Base-by-base conservation (phyloP, 2,329 filamentous ascomycete genomes). In the Bisporella sp. region DNA sequence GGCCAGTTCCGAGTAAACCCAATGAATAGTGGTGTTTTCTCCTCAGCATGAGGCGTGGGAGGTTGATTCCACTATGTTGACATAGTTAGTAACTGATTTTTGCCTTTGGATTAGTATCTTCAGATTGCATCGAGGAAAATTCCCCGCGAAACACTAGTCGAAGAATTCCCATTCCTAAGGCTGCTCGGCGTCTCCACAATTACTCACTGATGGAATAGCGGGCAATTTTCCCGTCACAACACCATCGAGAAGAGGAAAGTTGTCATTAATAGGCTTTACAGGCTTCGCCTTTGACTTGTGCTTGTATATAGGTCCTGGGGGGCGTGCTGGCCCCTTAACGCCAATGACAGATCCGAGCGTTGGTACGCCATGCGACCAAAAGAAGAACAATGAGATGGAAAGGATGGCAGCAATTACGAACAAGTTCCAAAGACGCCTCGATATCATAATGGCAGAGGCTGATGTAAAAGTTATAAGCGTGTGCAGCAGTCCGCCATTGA, bases 1-100 rank as follows among this genome's bases (percentile, higher is more conserved):
- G 73, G 71, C 72, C 73, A 79, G 49, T 74, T 73, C 33, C 77
- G 69, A 0, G 78, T 79, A 65, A 82, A 82, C n/a, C 77, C 75
- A 53, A 82, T 78, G 45, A 81, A 68, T 6, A 82, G 69, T 2
- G 78, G 77, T 4, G 78, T 74, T 5, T 67, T 63, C 47, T 66
- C 66, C 58, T 70, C 67, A 4, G 69, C 60, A 49, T 72, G 65
- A 39, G 64, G 55, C 12, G 63, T 60, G 0, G 73, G 69, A 7
- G 73, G 69, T 7, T 61, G 48, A 54, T 76, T 77, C 67, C 74
- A 76, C 21, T 21, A 21, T 21, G 21, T 21, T 3, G 21, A 21
- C 21, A 21, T 21, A 21, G 21, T 21, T 29, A 21, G 21, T 3
- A 21, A 21, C 21, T 21, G 21, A 21, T 21, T 21, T 21, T 21